Conservation (phyloP, 176 grass and related monocot species). For the Oryza officinalis region DNA sequence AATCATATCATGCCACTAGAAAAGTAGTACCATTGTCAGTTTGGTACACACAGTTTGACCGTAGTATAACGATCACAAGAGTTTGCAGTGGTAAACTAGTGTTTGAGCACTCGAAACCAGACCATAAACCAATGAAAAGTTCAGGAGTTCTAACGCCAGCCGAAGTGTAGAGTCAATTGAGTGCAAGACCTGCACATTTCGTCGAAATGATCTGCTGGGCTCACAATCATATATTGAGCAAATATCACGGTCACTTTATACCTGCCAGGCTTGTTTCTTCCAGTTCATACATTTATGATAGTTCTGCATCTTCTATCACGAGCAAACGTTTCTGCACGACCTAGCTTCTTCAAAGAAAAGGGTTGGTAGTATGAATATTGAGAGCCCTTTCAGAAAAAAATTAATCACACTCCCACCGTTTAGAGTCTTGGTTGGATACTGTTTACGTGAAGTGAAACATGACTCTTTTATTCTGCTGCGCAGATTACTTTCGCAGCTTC, state of each 20-base stretch:
- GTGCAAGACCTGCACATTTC: not conserved
- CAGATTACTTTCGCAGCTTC: slow-evolving; percentile 6
- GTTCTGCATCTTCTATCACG: not conserved
- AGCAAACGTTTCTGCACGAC: not conserved
- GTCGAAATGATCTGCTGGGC: not conserved
- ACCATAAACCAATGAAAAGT: not conserved
- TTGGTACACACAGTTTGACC: not conserved
- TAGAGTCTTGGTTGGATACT: not conserved
- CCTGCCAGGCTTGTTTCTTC: not conserved
- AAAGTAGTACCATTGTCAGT: slow-evolving; percentile 6
- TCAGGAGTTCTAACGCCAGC: not conserved
- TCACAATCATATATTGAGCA: not conserved
- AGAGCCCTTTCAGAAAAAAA: not conserved
- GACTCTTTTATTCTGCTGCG: not conserved
- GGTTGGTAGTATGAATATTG: not conserved
- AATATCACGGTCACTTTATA: not conserved
- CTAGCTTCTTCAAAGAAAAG: not conserved
- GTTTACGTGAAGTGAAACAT: not conserved
- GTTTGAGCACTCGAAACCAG: not conserved
- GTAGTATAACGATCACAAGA: not conserved
- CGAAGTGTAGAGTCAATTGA: not conserved
- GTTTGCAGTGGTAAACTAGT: not conserved
- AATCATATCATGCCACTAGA: not conserved
- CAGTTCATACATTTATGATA: not conserved
- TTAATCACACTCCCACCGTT: not conserved